A percentile compares a stretch with the other conserved stretches of the same genome.
Conservation (phyloP, 148 eudicot species). For the Rhododendron kiyosumense region DNA sequence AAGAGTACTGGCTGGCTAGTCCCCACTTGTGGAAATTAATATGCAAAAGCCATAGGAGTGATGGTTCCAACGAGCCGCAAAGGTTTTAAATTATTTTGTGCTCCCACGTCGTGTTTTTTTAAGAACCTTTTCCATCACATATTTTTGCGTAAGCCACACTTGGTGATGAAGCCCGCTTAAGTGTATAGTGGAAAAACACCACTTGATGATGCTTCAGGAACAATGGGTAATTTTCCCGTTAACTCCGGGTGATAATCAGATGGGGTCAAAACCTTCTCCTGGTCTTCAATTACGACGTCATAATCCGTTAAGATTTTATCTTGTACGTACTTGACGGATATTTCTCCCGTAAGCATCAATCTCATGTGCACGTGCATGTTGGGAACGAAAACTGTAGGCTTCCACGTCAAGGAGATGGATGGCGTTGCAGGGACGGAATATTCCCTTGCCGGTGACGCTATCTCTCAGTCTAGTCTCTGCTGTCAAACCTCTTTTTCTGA, state of each 20-base stretch:
- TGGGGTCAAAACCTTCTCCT: background rate
- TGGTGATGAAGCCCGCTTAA: too few species aligned
- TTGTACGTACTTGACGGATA: background rate
- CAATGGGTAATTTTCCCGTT: background rate
- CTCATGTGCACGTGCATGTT: background rate
- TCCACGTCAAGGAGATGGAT: background rate
- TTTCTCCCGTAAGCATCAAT: background rate
- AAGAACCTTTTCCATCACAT: background rate
- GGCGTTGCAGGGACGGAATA: slow-evolving; percentile 8
- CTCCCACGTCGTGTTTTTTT: background rate
- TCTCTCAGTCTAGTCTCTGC: background rate
- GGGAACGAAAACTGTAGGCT: background rate
- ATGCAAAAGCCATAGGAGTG: too few species aligned
- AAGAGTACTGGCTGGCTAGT: background rate
- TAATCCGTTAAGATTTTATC: background rate
- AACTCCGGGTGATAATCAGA: background rate
- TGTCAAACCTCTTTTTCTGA: background rate
- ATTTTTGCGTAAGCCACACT: too few species aligned
- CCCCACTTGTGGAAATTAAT: too few species aligned
- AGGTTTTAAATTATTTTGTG: too few species aligned
- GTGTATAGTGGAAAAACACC: too few species aligned
- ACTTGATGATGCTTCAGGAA: too few species aligned
- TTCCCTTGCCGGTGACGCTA: slow-evolving; percentile 5
- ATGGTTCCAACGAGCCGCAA: too few species aligned
- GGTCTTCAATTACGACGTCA: background rate